Percentiles rank a stretch among this genome's conserved stretches.
These are phyloP conservation scores for Blastocystis hominis DNA, from an alignment of 352 stramenopile species.

Conservation along the genomic window DNA sequence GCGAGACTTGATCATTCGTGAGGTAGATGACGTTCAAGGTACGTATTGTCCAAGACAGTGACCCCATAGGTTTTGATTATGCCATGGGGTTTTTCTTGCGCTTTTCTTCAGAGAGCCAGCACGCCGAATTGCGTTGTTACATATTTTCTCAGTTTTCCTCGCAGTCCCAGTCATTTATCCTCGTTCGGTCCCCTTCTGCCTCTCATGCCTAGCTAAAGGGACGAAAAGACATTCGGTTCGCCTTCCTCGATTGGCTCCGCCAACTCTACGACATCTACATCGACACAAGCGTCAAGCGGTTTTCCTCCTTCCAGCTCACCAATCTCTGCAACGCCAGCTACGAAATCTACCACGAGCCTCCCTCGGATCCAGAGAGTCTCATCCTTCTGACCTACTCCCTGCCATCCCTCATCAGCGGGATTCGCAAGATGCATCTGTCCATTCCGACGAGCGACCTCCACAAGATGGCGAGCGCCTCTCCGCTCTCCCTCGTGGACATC, in stretches of 20 bases:
- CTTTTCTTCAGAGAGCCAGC: not conserved
- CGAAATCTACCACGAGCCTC: not conserved
- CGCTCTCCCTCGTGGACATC: not conserved
- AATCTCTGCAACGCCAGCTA: not conserved
- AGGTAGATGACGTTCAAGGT: not conserved
- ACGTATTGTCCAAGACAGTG: not conserved
- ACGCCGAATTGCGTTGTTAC: not conserved
- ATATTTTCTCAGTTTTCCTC: not conserved
- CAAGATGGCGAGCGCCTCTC: not conserved
- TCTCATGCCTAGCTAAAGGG: conserved; percentile 1
- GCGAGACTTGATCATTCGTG: not conserved
- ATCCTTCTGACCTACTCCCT: not conserved
- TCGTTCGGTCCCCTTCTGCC: not conserved
- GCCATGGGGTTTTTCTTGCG: not conserved
- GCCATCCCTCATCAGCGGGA: not conserved
- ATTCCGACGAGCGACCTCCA: not conserved
- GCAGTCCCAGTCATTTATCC: not conserved
- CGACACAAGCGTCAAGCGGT: not conserved
- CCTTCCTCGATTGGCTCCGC: conserved; percentile 24
- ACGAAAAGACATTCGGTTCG: not conserved
- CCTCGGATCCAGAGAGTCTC: not conserved
- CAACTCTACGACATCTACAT: conserved; percentile 15
- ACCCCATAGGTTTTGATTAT: conserved; percentile 23
- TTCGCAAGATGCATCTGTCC: not conserved
- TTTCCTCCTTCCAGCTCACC: not conserved